A percentile compares a stretch with the other conserved stretches of the same genome.
Conservation (phyloP, 306 rosid species). For the Lotus japonicus region DNA sequence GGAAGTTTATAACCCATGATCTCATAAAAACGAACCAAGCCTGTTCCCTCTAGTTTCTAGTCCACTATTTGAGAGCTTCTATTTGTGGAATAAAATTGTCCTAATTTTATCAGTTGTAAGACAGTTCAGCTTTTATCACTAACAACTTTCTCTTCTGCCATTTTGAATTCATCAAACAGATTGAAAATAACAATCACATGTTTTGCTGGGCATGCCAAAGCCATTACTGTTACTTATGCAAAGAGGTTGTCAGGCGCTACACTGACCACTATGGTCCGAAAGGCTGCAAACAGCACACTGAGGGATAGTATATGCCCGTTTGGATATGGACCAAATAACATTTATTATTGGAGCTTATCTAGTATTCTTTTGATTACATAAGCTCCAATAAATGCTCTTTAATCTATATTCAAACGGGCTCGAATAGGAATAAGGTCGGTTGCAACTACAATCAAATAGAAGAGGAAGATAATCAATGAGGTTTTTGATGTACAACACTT, state of each 20-base stretch:
- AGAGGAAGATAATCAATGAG: not conserved
- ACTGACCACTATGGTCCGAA: constrained; percentile 73
- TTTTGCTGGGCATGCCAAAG: constrained; percentile 84
- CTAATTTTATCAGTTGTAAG: not conserved
- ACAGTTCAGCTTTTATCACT: not conserved
- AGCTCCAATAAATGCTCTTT: not conserved
- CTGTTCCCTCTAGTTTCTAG: not conserved
- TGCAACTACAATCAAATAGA: not conserved
- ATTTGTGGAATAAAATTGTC: not conserved
- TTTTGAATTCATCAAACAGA: constrained; percentile 40
- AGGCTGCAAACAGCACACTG: constrained; percentile 79
- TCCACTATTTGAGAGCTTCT: not conserved
- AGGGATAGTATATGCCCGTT: constrained; percentile 30
- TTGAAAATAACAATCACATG: constrained; percentile 77
- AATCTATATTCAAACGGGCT: no score
- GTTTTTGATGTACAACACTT: not conserved
- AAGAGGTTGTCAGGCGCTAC: constrained; percentile 52
- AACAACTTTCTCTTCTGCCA: not conserved
- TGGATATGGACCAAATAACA: not conserved
- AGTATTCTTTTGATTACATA: not conserved
- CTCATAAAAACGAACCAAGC: not conserved
- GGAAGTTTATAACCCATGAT: not conserved
- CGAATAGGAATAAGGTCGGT: not conserved
- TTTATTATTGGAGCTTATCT: not conserved
- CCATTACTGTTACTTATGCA: constrained; percentile 82